A percentile compares a stretch with the other conserved stretches of the same genome.
Conservation (phyloP, 371 early-diverging fungal genomes). For the Dinochytrium kinnereticum region DNA sequence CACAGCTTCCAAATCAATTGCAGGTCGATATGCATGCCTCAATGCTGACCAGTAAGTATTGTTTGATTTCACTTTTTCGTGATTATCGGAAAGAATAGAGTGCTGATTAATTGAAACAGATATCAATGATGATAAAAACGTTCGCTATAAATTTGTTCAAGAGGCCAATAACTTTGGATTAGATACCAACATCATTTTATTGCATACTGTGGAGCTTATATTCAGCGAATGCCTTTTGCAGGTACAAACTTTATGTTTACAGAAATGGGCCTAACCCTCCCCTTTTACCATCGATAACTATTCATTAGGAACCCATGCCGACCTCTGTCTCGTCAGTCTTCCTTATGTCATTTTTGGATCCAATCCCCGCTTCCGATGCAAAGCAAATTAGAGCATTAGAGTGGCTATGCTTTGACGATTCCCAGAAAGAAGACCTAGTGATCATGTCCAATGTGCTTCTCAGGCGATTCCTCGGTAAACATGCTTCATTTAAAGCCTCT, state of each 20-base stretch:
- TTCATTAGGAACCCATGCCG: conserved; percentile 23
- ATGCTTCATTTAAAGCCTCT: not conserved
- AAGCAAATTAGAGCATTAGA: conserved; percentile 51
- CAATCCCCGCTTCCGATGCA: conserved; percentile 34
- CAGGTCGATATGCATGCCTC: conserved; percentile 41
- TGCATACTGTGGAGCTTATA: conserved; percentile 21
- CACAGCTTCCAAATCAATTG: conserved; percentile 32
- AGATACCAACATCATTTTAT: conserved; percentile 24
- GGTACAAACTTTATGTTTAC: not conserved
- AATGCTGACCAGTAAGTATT: conserved; percentile 40
- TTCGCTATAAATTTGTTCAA: conserved; percentile 21
- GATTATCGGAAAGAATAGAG: no score
- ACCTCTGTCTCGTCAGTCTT: conserved; percentile 7
- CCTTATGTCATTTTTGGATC: conserved; percentile 33
- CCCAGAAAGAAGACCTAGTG: conserved; percentile 45
- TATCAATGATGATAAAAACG: conserved; percentile 23
- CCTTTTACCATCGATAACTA: not conserved
- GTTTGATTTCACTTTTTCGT: no score
- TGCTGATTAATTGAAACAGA: conserved; percentile 14
- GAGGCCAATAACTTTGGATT: conserved; percentile 35
- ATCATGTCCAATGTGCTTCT: conserved; percentile 42
- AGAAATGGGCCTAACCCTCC: not conserved
- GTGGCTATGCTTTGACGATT: conserved; percentile 49
- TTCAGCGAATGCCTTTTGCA: conserved; percentile 11
- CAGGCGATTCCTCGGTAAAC: conserved; percentile 47